phyloP scores from a whole-genome alignment of 2,329 filamentous ascomycete genomes.

The Aspergillus hiratsukae region DNA sequence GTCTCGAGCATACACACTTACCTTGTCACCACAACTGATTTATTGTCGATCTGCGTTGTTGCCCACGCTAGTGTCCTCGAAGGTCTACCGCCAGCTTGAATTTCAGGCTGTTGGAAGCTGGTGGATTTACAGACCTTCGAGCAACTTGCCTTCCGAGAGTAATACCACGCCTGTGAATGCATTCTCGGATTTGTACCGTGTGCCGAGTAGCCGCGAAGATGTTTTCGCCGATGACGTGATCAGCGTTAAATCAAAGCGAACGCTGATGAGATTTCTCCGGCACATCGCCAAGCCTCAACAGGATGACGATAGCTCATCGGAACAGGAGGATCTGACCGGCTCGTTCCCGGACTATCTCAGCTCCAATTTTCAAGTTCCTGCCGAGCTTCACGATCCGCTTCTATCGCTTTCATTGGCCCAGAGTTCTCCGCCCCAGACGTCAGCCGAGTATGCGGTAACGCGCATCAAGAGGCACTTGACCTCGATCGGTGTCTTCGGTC shows the following conservation, averaged over 20 bases:
- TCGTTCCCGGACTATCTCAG: slow-evolving; percentile 44
- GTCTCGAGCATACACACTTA: slow-evolving; percentile 74
- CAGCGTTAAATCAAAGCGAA: slow-evolving; percentile 74
- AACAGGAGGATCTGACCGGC: slow-evolving; percentile 52
- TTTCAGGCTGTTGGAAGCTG: slow-evolving; percentile 91
- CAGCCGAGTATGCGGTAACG: slow-evolving; percentile 65
- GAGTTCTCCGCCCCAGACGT: slow-evolving; percentile 49
- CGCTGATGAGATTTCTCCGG: slow-evolving; percentile 89
- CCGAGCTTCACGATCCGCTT: slow-evolving; percentile 61
- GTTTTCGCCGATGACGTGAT: slow-evolving; percentile 76
- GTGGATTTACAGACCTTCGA: slow-evolving; percentile 60
- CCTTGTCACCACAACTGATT: slow-evolving; percentile 79
- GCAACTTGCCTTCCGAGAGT: slow-evolving; percentile 15
- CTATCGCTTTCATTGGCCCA: slow-evolving; percentile 70
- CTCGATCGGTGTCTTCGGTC: slow-evolving; percentile 82
- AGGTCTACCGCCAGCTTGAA: slow-evolving; percentile 82
- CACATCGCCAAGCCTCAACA: slow-evolving; percentile 63
- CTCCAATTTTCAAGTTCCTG: slow-evolving; percentile 62
- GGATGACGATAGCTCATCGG: slow-evolving; percentile 48
- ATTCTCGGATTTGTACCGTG: slow-evolving; percentile 54
- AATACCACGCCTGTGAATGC: slow-evolving; percentile 8
- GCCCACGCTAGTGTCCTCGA: slow-evolving; percentile 78
- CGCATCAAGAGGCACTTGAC: slow-evolving; percentile 73
- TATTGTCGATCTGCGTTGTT: slow-evolving; percentile 78
- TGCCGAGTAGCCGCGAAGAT: slow-evolving; percentile 88